Evolutionary conservation across 202 grass and related monocot genomes (phyloP).

Genomic region (Zoysia matrella): DNA sequence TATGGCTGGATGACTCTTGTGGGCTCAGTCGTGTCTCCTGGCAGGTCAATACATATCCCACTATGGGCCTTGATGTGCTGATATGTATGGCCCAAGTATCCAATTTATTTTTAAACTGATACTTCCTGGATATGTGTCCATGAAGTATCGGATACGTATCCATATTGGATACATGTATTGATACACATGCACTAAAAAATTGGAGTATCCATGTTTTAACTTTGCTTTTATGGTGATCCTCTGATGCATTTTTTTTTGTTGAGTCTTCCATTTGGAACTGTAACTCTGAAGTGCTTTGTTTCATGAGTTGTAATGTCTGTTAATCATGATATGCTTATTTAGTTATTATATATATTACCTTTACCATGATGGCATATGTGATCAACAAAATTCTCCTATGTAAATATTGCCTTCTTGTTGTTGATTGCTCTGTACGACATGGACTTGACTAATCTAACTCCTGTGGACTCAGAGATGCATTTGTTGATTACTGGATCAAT

Average conservation of each 20-base stretch:
- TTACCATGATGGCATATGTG: background rate
- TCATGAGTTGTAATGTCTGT: slow-evolving; percentile 23
- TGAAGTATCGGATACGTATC: no score
- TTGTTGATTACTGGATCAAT: slow-evolving; percentile 95
- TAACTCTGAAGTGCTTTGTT: slow-evolving; percentile 18
- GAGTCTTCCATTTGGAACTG: background rate
- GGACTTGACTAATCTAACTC: slow-evolving; percentile 29
- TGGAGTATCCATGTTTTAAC: background rate
- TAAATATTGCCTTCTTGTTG: background rate
- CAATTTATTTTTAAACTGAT: no score
- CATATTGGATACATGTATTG: no score
- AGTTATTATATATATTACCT: background rate
- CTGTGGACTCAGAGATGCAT: slow-evolving; percentile 72
- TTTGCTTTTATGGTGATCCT: background rate
- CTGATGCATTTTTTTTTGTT: background rate
- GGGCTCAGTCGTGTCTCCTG: no score
- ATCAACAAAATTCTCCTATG: background rate
- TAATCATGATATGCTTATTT: background rate
- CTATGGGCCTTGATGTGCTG: no score
- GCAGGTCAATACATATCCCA: no score
- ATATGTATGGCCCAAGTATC: no score
- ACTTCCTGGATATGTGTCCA: no score
- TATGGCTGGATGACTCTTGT: no score
- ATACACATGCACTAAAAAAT: no score
- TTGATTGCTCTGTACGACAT: background rate